Evolutionary conservation across 176 grass and related monocot genomes (phyloP), one percentile per base, ranked within the genome.

Genomic region (Saccharum officinarum): DNA sequence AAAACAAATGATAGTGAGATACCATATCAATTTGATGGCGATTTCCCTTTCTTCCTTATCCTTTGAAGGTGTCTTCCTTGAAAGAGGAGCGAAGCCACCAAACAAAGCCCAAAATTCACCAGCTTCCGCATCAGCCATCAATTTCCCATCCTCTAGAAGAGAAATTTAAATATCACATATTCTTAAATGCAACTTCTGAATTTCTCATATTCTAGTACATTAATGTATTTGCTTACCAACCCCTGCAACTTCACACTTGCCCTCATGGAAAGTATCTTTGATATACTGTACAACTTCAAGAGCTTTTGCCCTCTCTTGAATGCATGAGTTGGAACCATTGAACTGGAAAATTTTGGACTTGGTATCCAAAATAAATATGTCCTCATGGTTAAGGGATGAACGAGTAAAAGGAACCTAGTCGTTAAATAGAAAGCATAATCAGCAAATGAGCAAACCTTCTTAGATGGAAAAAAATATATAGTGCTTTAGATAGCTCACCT

Each of bases 91-190:
- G 69, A 99, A 99, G 55, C 97, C 97, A 73, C 97, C 97, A 89
- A 99, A 99, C 63, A 94, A 88, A 75, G 78, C 97, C 93, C 97
- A 99, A 89, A 99, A 99, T 80, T 99, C 97, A 89, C 97, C 97
- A 67, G 97, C 88, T 78, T 99, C 97, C 0, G 84, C 90, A 91
- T 96, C 90, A 82, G 94, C 97, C 97, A 99, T 99, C 73, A 99
- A 85, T 77, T 80, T 99, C 30, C 97, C 97, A 80, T 99, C 97
- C 82, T 99, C 97, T 99, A 80, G 28, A 30, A 77, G 8, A 67
- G 38, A 69, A 80, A 13, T 81, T 12, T 26, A 84, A 81, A 70
- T 67, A 44, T 91, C 67, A 79, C 23, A 69, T 82, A 3, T 25
- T 57, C 33, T 64, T 37, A 73, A 71, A n/a, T 49, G 23, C 8